Evolutionary conservation across 1,139 yeast species (phyloP).

Genomic region (Kodamaea derodonti): DNA sequence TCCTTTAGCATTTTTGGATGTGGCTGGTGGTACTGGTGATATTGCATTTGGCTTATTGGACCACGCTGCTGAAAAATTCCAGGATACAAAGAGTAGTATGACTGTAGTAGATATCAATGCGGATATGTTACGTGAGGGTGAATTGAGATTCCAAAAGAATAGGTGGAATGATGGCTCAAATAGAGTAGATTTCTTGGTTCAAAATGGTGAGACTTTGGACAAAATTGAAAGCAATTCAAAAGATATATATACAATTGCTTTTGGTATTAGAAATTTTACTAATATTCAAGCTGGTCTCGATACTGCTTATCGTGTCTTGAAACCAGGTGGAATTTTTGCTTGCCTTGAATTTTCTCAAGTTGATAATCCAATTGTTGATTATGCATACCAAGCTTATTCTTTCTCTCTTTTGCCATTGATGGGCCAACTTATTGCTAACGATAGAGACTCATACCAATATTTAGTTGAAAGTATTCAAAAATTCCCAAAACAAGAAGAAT

Average conservation of each 20-base stretch:
- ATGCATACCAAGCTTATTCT: slow-evolving; percentile 82
- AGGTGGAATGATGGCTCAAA: slow-evolving; percentile 52
- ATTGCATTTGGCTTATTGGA: slow-evolving; percentile 93
- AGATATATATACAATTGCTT: slow-evolving; percentile 93
- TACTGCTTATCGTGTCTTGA: slow-evolving; percentile 90
- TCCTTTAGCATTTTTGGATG: slow-evolving; percentile 86
- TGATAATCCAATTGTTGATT: slow-evolving; percentile 70
- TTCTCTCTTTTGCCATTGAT: slow-evolving; percentile 84
- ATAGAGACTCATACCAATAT: slow-evolving; percentile 92
- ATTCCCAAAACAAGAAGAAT: slow-evolving; percentile 90
- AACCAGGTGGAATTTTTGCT: slow-evolving; percentile 98
- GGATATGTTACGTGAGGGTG: slow-evolving; percentile 94
- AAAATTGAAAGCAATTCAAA: slow-evolving; percentile 81
- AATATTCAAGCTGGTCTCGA: slow-evolving; percentile 88
- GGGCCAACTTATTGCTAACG: slow-evolving; percentile 95
- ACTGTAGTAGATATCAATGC: slow-evolving; percentile 93
- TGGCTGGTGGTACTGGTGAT: slow-evolving; percentile 99
- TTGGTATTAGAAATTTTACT: slow-evolving; percentile 96
- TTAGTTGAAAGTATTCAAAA: slow-evolving; percentile 88
- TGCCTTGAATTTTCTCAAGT: slow-evolving; percentile 95
- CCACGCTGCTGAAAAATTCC: slow-evolving; percentile 77
- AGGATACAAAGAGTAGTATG: slow-evolving; percentile 76
- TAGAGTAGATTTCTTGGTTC: slow-evolving; percentile 77
- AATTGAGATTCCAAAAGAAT: slow-evolving; percentile 57
- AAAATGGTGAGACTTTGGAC: slow-evolving; percentile 89